Percentiles rank a stretch among this genome's conserved stretches.
These are phyloP conservation scores for Moniliella sp. DNA, from an alignment of 1,284 basidiomycete species.

Conservation along the genomic window DNA sequence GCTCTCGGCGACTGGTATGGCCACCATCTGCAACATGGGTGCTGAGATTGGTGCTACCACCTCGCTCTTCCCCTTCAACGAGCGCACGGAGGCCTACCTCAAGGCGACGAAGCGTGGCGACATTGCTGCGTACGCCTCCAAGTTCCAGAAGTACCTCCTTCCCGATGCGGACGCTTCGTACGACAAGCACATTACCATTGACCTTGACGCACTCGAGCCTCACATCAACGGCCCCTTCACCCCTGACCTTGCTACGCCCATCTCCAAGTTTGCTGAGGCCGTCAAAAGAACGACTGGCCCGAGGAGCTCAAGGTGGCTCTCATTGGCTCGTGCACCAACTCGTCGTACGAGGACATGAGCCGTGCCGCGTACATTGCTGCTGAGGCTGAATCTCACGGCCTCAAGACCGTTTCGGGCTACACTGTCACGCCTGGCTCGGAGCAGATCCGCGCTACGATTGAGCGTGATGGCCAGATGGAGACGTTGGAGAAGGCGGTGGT, in stretches of 20 bases:
- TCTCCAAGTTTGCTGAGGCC: constrained; percentile 78
- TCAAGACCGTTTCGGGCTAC: constrained; percentile 76
- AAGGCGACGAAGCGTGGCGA: constrained; percentile 71
- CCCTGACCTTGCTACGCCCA: constrained; percentile 41
- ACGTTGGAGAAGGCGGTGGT: constrained; percentile 71
- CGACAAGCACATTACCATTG: constrained; percentile 80
- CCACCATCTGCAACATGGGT: constrained; percentile 99
- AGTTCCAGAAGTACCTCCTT: constrained; percentile 73
- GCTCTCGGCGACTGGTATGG: constrained; percentile 95
- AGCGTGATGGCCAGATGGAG: constrained; percentile 76
- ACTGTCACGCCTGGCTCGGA: constrained; percentile 95
- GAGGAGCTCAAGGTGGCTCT: constrained; percentile 85
- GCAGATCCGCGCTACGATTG: constrained; percentile 91
- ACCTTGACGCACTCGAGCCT: constrained; percentile 86
- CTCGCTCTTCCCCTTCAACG: constrained; percentile 94
- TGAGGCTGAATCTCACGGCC: constrained; percentile 66
- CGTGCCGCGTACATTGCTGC: constrained; percentile 80
- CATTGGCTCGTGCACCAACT: constrained; percentile 99
- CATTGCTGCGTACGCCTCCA: constrained; percentile 70
- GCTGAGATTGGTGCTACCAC: constrained; percentile 98
- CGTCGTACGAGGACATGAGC: constrained; percentile 98
- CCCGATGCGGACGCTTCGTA: constrained; percentile 78
- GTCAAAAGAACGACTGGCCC: constrained; percentile 93
- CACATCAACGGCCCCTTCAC: constrained; percentile 86
- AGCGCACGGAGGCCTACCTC: constrained; percentile 76